A percentile compares a stretch with the other conserved stretches of the same genome.
These are phyloP conservation scores for Coemansia guatemalensis DNA, from an alignment of 192 early-diverging fungal genomes.

Conservation along the genomic window DNA sequence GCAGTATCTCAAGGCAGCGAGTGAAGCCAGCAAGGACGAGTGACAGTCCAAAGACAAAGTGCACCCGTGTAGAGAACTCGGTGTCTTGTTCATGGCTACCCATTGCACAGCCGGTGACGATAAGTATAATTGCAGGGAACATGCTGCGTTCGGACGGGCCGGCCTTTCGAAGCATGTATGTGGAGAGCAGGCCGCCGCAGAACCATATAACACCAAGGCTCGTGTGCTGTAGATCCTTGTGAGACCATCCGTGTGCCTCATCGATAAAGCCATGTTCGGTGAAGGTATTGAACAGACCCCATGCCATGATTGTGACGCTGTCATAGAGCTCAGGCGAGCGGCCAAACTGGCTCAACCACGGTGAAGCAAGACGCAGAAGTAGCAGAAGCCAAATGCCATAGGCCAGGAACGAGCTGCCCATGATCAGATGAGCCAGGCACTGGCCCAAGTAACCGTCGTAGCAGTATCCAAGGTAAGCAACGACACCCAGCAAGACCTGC, in stretches of 20 bases:
- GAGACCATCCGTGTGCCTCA: constrained; percentile 57
- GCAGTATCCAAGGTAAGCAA: constrained; percentile 63
- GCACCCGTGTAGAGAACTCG: constrained; percentile 59
- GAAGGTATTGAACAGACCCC: constrained; percentile 71
- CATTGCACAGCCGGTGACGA: constrained; percentile 64
- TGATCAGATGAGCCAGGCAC: constrained; percentile 71
- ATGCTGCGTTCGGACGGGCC: constrained; percentile 53
- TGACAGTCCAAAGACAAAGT: constrained; percentile 65
- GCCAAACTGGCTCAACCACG: constrained; percentile 57
- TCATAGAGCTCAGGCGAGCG: constrained; percentile 70
- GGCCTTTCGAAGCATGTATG: constrained; percentile 50
- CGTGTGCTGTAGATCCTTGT: constrained; percentile 69
- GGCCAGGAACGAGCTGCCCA: constrained; percentile 69
- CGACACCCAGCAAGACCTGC: constrained; percentile 65
- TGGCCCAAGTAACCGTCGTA: constrained; percentile 63
- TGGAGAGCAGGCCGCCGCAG: constrained; percentile 60
- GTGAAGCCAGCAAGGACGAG: constrained; percentile 58
- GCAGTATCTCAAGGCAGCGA: constrained; percentile 60
- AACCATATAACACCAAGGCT: constrained; percentile 70
- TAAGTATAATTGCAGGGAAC: constrained; percentile 61
- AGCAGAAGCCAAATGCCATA: constrained; percentile 65
- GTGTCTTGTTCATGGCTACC: constrained; percentile 60
- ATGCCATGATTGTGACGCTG: constrained; percentile 62
- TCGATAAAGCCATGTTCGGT: constrained; percentile 65
- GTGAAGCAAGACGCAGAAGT: constrained; percentile 56